phyloP scores from a whole-genome alignment of 768 basidiomycete genomes.

The Tubosaeta sp. region DNA sequence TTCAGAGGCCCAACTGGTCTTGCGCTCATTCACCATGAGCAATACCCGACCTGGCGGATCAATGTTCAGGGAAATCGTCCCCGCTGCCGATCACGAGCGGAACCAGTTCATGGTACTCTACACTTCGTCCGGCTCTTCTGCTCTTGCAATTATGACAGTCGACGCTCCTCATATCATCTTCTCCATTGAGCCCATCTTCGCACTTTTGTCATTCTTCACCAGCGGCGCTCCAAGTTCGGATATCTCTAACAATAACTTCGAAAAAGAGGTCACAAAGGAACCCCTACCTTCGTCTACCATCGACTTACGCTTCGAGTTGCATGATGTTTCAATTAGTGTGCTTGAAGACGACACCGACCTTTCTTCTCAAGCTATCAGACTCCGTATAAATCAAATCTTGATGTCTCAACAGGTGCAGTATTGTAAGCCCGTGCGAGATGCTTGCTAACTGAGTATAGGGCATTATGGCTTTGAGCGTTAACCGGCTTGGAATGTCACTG shows the following conservation, averaged over 20 bases:
- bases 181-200: conserved; percentile 86
- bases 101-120: conserved; percentile 95
- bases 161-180: conserved; percentile 94
- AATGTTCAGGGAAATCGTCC: conserved; percentile 92
- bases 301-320: conserved; percentile 81
- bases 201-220: conserved; percentile 80
- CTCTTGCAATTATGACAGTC: conserved; percentile 79
- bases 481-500: conserved; percentile 89
- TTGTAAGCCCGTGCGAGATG: neutral
- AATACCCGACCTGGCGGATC: conserved; percentile 81
- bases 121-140: conserved; percentile 61
- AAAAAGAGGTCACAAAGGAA: conserved; percentile 13
- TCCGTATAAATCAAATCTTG: conserved; percentile 80
- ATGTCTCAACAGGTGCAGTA: conserved; percentile 82
- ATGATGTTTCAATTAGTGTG: conserved; percentile 84
- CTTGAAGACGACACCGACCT: conserved; percentile 78
- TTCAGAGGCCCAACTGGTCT: conserved; percentile 79
- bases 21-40: conserved; percentile 89
- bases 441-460: conserved; percentile 47
- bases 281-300: conserved; percentile 23
- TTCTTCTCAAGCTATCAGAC: conserved; percentile 80
- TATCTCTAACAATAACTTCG: conserved; percentile 9
- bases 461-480: conserved; percentile 74
- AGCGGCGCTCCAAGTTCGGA: conserved; percentile 41
- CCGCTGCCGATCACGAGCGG: conserved; percentile 79